Conservation (phyloP, 2,329 filamentous ascomycete genomes). For the Cercospora brassicicola region DNA sequence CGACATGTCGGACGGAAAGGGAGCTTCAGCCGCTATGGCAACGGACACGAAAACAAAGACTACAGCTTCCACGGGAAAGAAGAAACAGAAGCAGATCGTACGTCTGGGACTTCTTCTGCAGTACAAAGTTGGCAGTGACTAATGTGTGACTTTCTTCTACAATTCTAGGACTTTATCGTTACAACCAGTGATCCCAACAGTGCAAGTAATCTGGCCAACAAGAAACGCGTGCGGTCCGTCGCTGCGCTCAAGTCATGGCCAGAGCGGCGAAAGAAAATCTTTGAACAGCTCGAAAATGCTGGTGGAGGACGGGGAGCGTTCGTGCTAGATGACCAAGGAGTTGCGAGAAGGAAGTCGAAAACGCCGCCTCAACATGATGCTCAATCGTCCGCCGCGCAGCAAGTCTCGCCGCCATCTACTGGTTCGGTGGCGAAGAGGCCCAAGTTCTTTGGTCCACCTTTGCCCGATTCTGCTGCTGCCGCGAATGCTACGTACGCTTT, state of each 20-base stretch:
- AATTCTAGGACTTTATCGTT: slow-evolving; percentile 33
- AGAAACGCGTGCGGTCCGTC: slow-evolving; percentile 34
- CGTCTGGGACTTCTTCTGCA: no score
- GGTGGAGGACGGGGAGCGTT: slow-evolving; percentile 28
- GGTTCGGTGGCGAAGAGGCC: slow-evolving; percentile 12
- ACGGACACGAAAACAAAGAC: not conserved
- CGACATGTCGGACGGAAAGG: not conserved
- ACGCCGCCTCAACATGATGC: not conserved
- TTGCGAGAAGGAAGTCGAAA: slow-evolving; percentile 6
- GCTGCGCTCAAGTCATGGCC: slow-evolving; percentile 36
- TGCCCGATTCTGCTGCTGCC: not conserved
- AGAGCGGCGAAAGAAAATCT: slow-evolving; percentile 32
- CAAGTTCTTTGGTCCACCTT: slow-evolving; percentile 15
- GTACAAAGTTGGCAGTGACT: no score
- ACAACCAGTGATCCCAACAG: slow-evolving; percentile 31
- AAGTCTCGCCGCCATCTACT: slow-evolving; percentile 2
- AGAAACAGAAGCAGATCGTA: slow-evolving; percentile 20
- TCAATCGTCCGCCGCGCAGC: not conserved
- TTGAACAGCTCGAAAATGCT: slow-evolving; percentile 27
- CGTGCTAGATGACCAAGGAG: slow-evolving; percentile 21
- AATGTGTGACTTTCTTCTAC: not conserved
- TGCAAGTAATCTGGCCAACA: slow-evolving; percentile 29
- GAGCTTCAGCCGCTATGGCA: not conserved
- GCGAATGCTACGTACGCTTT: not conserved
- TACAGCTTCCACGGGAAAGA: slow-evolving; percentile 3